Conservation (phyloP, 2,329 filamentous ascomycete species). For the Amesomyces nigricolor region DNA sequence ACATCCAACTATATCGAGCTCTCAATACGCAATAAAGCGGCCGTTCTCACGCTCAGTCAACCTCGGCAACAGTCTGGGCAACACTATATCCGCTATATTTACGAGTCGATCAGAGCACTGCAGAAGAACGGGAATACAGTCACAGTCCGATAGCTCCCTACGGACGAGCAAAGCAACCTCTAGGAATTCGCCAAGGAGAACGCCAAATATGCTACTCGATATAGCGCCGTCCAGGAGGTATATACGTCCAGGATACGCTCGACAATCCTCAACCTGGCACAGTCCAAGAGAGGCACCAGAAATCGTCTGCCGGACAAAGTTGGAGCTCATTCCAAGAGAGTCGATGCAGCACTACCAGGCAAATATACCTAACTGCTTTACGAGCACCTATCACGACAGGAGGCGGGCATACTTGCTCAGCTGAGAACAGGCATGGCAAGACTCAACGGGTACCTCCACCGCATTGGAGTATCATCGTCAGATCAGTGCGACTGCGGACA, state of each 20-base stretch:
- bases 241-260: slow-evolving; percentile 2
- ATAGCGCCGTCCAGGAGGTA: background rate
- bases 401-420: slow-evolving; percentile 2
- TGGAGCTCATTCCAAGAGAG: slow-evolving; percentile 8
- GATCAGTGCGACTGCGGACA: slow-evolving; percentile 15
- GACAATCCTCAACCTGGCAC: slow-evolving; percentile 8
- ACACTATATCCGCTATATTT: too few species aligned
- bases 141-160: background rate
- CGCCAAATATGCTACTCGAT: background rate
- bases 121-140: background rate
- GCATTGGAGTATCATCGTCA: slow-evolving; percentile 9
- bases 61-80: background rate
- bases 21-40: slow-evolving; percentile 2
- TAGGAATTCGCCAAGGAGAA: background rate
- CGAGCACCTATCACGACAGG: slow-evolving; percentile 5
- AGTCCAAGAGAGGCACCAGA: slow-evolving; percentile 4
- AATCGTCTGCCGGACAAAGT: slow-evolving; percentile 5
- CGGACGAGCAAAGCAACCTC: background rate
- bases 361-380: slow-evolving; percentile 11
- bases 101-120: too few species aligned
- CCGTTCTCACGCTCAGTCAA: background rate
- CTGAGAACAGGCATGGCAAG: slow-evolving; percentile 11
- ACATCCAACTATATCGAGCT: background rate
- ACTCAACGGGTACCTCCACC: slow-evolving; percentile 12
- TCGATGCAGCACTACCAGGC: slow-evolving; percentile 12